Evolutionary conservation across 371 early-diverging fungal genomes (phyloP), one percentile per base, ranked within the genome.

Genomic region (Rhizopus stolonifer): DNA sequence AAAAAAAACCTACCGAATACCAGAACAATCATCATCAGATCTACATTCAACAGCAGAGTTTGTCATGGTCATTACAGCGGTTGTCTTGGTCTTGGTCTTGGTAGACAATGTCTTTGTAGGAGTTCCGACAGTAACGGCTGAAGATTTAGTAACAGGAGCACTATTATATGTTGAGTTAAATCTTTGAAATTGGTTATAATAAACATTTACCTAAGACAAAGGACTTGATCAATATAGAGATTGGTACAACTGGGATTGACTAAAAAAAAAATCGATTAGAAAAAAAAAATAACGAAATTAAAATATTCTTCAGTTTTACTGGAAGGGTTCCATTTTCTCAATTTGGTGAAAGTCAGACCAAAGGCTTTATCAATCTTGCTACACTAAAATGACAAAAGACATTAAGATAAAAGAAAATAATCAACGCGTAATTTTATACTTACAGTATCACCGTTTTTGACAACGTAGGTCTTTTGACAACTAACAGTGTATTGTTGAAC

Each of bases 311-410:
- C 1, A 11, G 14, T 36, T 55, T 59, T 64, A 64, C 64, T 59
- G 29, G 65, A 49, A 49, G 65, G 65, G 17, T 65, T 65, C 65
- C 65, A 65, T 23, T 60, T 56, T 25, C 49, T 60, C 17, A 65
- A 43, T 4, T 56, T 25, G 25, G 40, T 60, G 42, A 56, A 56
- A 11, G 25, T 40, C 33, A 65, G 26, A 19, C 49, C 24, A n/a
- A 52, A 65, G 2, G 56, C 49, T 23, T 56, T 56, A 24, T 52
- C 60, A 40, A 65, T 60, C 0, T 34, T 46, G 47, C 60, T 60
- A 49, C 65, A 65, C 65, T 65, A 53, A 21, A 7, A 19, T 42
- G 9, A 42, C 36, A 15, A 36, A 36, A 29, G 10, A 4, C 4
- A 10, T 29, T 29, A 29, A 10, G n/a, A n/a, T n/a, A n/a, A n/a